Evolutionary conservation across 176 grass and related monocot genomes (phyloP).

Genomic region (Raddia guianensis): DNA sequence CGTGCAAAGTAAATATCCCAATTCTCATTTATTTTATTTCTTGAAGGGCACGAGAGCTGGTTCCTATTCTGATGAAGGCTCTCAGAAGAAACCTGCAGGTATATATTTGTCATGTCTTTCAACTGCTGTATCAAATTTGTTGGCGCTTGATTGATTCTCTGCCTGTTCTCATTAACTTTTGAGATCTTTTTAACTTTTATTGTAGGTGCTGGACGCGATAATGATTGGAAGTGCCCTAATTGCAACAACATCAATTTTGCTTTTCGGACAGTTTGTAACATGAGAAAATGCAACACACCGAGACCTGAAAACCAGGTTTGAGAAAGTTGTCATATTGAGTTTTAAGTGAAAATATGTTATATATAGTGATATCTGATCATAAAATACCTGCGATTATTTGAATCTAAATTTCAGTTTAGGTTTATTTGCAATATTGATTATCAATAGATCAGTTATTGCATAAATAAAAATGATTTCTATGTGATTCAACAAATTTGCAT

Average conservation of each 20-base stretch:
- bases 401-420: neutral
- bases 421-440: neutral
- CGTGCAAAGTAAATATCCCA: neutral
- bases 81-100: slow-evolving; percentile 85
- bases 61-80: slow-evolving; percentile 76
- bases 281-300: slow-evolving; percentile 89
- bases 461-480: neutral
- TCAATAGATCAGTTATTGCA: neutral
- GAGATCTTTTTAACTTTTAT: neutral
- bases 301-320: slow-evolving; percentile 82
- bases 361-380: neutral
- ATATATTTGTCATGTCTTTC: slow-evolving; percentile 13
- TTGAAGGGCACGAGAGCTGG: slow-evolving; percentile 60
- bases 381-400: neutral
- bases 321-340: neutral
- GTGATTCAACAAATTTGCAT: neutral
- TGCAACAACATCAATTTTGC: slow-evolving; percentile 83
- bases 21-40: slow-evolving; percentile 27
- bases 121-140: neutral
- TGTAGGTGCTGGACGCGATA: slow-evolving; percentile 78
- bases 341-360: neutral
- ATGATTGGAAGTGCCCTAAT: slow-evolving; percentile 89
- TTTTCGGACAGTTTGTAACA: slow-evolving; percentile 87
- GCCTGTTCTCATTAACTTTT: slow-evolving; percentile 1
- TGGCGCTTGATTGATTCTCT: slow-evolving; percentile 7